These are phyloP conservation scores for Rubroboletus pulcherrimus DNA, from an alignment of 768 basidiomycete genomes.

Conservation along the genomic window DNA sequence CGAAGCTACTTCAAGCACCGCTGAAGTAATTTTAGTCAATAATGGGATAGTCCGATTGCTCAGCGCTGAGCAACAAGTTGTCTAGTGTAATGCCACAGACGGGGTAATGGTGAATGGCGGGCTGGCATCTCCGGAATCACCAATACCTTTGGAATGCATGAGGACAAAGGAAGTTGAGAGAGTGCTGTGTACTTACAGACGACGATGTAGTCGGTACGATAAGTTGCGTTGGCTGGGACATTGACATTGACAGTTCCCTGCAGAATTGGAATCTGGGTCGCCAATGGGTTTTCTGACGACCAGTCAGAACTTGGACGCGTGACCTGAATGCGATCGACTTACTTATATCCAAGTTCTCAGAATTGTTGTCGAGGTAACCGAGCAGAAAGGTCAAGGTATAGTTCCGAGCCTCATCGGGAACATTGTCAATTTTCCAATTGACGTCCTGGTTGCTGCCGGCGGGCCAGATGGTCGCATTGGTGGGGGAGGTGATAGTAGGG, in stretches of 20 bases:
- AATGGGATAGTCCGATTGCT: neutral
- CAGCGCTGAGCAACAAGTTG: neutral
- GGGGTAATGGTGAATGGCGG: slow-evolving; percentile 46
- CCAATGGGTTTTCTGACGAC: slow-evolving; percentile 53
- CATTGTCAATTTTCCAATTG: slow-evolving; percentile 36
- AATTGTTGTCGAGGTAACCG: slow-evolving; percentile 34
- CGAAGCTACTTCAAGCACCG: slow-evolving; percentile 1
- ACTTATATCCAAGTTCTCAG: slow-evolving; percentile 52
- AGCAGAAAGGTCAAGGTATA: slow-evolving; percentile 44
- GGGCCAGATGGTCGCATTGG: slow-evolving; percentile 33
- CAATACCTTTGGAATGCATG: slow-evolving; percentile 45
- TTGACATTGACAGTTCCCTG: slow-evolving; percentile 46
- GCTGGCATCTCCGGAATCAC: slow-evolving; percentile 56
- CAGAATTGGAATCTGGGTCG: slow-evolving; percentile 48
- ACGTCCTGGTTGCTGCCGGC: slow-evolving; percentile 37
- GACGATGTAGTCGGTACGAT: slow-evolving; percentile 52
- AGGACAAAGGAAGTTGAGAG: neutral
- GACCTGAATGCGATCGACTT: slow-evolving; percentile 14
- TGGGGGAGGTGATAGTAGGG: slow-evolving; percentile 42
- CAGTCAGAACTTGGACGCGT: slow-evolving; percentile 3
- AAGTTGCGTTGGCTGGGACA: slow-evolving; percentile 45
- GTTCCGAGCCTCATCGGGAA: slow-evolving; percentile 37
- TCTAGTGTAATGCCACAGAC: neutral
- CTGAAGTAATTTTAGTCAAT: neutral
- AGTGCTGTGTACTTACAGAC: slow-evolving; percentile 46